These are phyloP conservation scores for Shiraia sp. DNA, from an alignment of 2,329 filamentous ascomycete species.

Conservation along the genomic window DNA sequence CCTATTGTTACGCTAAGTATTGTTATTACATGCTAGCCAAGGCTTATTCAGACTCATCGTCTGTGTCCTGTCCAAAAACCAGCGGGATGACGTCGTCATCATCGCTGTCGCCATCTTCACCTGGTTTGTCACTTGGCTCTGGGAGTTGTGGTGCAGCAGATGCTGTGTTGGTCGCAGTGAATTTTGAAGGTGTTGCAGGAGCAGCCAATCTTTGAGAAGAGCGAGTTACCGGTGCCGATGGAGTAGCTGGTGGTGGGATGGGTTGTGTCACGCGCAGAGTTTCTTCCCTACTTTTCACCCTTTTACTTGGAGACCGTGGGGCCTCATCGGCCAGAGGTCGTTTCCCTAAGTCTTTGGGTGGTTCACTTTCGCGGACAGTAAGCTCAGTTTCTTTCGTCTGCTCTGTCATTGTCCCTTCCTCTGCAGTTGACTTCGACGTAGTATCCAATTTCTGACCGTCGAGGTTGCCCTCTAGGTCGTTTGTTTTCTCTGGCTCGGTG, in stretches of 20 bases:
- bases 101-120: constrained; percentile 26
- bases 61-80: constrained; percentile 41
- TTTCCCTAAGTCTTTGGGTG: constrained; percentile 19
- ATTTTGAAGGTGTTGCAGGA: constrained; percentile 18
- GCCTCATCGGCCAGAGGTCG: constrained; percentile 25
- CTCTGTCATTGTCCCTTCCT: constrained; percentile 21
- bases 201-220: neutral
- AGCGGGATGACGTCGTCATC: constrained; percentile 38
- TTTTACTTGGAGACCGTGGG: constrained; percentile 33
- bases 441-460: constrained; percentile 5
- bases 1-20: neutral
- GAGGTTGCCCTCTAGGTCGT: constrained; percentile 50
- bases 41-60: constrained; percentile 37
- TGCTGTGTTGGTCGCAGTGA: constrained; percentile 18
- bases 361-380: neutral
- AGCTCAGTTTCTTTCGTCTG: neutral
- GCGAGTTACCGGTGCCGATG: constrained; percentile 1
- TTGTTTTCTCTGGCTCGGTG: no score
- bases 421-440: constrained; percentile 18
- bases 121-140: constrained; percentile 13
- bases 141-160: constrained; percentile 19
- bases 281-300: constrained; percentile 24
- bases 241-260: constrained; percentile 3
- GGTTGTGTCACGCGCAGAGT: constrained; percentile 4
- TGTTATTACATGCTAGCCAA: neutral